Evolutionary conservation across 2,329 filamentous ascomycete genomes (phyloP).

Genomic region (Pleoardoris graminearum): DNA sequence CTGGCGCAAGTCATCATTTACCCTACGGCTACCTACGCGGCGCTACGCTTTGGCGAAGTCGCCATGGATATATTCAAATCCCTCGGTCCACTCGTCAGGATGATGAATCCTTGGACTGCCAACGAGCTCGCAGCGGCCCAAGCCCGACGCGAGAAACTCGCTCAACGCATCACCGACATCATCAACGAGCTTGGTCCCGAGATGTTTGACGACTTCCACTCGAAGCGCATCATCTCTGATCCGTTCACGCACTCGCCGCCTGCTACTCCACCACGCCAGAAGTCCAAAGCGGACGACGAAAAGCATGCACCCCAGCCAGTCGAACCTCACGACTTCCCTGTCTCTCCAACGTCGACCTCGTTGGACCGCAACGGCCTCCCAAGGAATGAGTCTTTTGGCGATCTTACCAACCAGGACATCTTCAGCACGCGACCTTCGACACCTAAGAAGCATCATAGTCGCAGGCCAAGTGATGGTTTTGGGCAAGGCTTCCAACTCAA

Average conservation of each 20-base stretch:
- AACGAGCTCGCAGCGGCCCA: conserved; percentile 83
- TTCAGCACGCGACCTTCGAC: conserved; percentile 89
- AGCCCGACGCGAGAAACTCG: conserved; percentile 71
- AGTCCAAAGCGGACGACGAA: conserved; percentile 22
- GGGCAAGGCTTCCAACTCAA: conserved; percentile 65
- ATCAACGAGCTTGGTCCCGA: conserved; percentile 96
- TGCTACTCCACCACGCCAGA: conserved; percentile 24
- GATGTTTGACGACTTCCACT: conserved; percentile 83
- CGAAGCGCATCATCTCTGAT: conserved; percentile 45
- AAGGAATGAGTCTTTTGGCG: conserved; percentile 90
- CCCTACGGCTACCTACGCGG: conserved; percentile 86
- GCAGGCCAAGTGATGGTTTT: conserved; percentile 59
- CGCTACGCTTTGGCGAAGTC: conserved; percentile 93
- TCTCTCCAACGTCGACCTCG: conserved; percentile 27
- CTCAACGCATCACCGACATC: conserved; percentile 80
- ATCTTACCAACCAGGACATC: conserved; percentile 83
- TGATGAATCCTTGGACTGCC: conserved; percentile 79
- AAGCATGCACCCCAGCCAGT: conserved; percentile 19
- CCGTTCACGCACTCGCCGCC: conserved; percentile 34
- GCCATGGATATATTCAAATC: conserved; percentile 99
- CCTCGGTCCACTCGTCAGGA: conserved; percentile 81
- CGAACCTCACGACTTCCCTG: conserved; percentile 34
- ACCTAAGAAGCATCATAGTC: conserved; percentile 71
- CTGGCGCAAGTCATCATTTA: conserved; percentile 78
- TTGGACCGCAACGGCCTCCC: conserved; percentile 54